These are phyloP conservation scores for Mortierella sp. DNA, from an alignment of 371 early-diverging fungal species.

Conservation along the genomic window DNA sequence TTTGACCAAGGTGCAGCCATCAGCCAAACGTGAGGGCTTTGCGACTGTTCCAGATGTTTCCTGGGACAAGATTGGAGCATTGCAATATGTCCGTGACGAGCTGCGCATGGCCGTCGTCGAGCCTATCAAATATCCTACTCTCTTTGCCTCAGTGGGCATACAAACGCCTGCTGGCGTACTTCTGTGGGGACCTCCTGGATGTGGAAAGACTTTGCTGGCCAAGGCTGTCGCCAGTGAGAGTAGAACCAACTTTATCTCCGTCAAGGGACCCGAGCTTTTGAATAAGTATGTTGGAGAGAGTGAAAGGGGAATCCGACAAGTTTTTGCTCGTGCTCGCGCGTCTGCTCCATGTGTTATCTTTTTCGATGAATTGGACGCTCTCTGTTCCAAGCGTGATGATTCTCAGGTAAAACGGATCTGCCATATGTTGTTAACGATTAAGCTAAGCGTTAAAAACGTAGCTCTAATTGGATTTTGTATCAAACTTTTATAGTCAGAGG, in stretches of 20 bases:
- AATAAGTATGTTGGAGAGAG: constrained; percentile 99
- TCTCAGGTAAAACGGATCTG: constrained; percentile 69
- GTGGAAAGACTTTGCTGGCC: constrained; percentile 99
- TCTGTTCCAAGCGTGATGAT: constrained; percentile 84
- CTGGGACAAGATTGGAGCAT: constrained; percentile 97
- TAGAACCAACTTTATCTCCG: constrained; percentile 98
- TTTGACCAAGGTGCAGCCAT: constrained; percentile 94
- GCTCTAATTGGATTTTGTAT: constrained; percentile 11
- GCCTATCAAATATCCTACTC: constrained; percentile 95
- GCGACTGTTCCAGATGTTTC: constrained; percentile 96
- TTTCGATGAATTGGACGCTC: constrained; percentile 99
- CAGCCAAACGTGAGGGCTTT: constrained; percentile 98
- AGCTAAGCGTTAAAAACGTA: not conserved
- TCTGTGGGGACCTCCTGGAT: constrained; percentile 99
- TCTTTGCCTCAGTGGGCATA: constrained; percentile 95
- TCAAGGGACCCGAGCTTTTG: constrained; percentile 99
- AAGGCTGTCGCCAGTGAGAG: constrained; percentile 99
- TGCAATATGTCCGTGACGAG: constrained; percentile 89
- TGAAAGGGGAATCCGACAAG: constrained; percentile 97
- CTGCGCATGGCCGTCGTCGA: constrained; percentile 97
- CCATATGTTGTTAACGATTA: constrained; percentile 5
- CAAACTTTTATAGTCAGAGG: constrained; percentile 73
- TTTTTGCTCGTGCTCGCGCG: constrained; percentile 97
- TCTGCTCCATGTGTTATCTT: constrained; percentile 98
- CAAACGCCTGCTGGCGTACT: constrained; percentile 95